Conservation (phyloP, 257 asterid species). For the Lithospermum erythrorhizon region DNA sequence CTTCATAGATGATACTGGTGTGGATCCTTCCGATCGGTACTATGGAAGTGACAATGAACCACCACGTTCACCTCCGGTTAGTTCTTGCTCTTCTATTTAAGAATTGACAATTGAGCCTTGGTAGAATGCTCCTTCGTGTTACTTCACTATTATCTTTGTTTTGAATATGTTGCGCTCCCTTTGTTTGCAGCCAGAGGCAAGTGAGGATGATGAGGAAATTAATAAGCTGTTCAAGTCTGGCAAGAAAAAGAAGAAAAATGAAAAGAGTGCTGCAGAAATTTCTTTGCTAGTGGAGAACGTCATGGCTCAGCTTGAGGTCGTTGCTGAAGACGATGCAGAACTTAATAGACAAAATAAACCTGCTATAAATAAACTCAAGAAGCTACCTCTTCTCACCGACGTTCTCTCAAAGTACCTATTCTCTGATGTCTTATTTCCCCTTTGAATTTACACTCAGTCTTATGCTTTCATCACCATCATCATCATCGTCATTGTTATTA, state of each 20-base stretch:
- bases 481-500: background rate
- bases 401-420: constrained; percentile 73
- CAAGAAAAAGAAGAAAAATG: constrained; percentile 76
- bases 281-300: constrained; percentile 74
- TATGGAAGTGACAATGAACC: constrained; percentile 44
- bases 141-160: background rate
- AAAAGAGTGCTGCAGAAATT: constrained; percentile 87
- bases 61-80: constrained; percentile 64
- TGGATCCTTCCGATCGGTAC: constrained; percentile 60
- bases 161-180: constrained; percentile 7
- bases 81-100: constrained; percentile 1
- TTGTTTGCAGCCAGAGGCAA: constrained; percentile 71
- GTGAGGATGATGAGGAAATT: constrained; percentile 84
- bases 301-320: constrained; percentile 93
- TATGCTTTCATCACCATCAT: background rate
- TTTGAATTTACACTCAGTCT: constrained; percentile 4
- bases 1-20: constrained; percentile 75
- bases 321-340: constrained; percentile 92
- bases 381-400: constrained; percentile 76
- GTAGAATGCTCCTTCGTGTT: background rate
- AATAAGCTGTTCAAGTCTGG: constrained; percentile 61
- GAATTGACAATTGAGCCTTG: background rate
- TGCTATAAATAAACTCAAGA: constrained; percentile 76
- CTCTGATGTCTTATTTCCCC: constrained; percentile 3
- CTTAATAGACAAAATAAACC: constrained; percentile 74